phyloP scores from a whole-genome alignment of 1,139 yeast species.

The Diutina catenulata region DNA sequence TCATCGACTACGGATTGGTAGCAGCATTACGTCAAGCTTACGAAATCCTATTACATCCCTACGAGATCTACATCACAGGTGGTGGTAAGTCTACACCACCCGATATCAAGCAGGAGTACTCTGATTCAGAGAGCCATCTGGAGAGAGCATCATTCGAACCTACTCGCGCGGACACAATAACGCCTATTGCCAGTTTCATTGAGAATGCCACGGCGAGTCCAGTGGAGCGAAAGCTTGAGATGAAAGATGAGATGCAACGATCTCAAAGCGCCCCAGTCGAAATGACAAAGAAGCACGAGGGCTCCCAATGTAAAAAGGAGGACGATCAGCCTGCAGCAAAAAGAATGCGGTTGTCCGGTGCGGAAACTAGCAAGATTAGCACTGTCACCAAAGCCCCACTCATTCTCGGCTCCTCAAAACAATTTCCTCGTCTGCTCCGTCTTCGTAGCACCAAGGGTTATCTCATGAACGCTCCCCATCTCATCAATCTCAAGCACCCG shows the following conservation, averaged over 20 bases:
- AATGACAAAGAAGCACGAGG: too few relatives aligned
- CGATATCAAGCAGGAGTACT: too few relatives aligned
- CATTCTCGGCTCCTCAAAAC: conserved; percentile 36
- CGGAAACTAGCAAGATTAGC: conserved; percentile 7
- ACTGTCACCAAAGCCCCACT: too few relatives aligned
- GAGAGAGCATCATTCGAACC: conserved; percentile 3
- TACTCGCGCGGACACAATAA: conserved; percentile 9
- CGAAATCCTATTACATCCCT: conserved; percentile 23
- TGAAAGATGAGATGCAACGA: too few relatives aligned
- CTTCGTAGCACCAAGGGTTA: conserved; percentile 38
- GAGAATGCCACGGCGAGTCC: too few relatives aligned
- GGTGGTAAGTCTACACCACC: too few relatives aligned
- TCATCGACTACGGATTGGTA: conserved; percentile 59
- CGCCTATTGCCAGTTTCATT: too few relatives aligned
- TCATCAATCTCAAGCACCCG: conserved; percentile 12
- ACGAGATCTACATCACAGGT: conserved; percentile 19
- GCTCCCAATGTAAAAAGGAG: not conserved
- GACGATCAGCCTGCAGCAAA: conserved; percentile 5
- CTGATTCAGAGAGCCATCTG: too few relatives aligned
- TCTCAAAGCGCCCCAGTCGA: too few relatives aligned
- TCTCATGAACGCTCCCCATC: conserved; percentile 28
- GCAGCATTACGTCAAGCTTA: conserved; percentile 56
- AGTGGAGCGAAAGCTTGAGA: too few relatives aligned
- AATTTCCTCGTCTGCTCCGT: conserved; percentile 33
- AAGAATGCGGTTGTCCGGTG: conserved; percentile 7